Conservation (phyloP, 1,139 yeast genomes). For the Zygosaccharomyces pseudobailii region DNA sequence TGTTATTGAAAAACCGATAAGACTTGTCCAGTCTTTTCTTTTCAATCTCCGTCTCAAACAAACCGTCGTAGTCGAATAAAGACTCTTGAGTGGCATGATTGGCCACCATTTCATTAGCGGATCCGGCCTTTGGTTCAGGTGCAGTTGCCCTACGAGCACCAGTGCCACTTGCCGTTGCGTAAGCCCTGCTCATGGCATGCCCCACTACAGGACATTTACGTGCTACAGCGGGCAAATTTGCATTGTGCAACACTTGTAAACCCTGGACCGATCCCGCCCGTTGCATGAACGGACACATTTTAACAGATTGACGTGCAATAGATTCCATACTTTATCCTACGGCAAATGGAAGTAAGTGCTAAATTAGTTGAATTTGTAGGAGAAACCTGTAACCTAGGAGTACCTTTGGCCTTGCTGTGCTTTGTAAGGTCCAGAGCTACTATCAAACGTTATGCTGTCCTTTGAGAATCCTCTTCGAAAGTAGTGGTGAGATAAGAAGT, state of each 20-base stretch:
- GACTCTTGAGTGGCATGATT: conserved; percentile 40
- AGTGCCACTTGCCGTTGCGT: conserved; percentile 26
- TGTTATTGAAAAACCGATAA: conserved; percentile 92
- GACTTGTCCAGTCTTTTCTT: conserved; percentile 84
- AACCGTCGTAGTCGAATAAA: conserved; percentile 61
- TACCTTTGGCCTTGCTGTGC: not conserved
- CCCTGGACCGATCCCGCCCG: conserved; percentile 52
- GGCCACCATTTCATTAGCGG: conserved; percentile 33
- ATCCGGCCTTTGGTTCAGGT: conserved; percentile 39
- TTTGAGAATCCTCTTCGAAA: not conserved
- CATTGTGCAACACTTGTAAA: conserved; percentile 47
- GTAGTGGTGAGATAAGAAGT: not conserved
- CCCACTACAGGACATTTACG: conserved; percentile 85
- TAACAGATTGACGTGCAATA: conserved; percentile 69
- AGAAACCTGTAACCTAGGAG: not conserved
- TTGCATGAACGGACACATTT: conserved; percentile 81
- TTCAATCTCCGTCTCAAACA: conserved; percentile 56
- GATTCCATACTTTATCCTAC: conserved; percentile 55
- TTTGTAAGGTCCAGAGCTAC: not conserved
- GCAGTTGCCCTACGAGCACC: conserved; percentile 22
- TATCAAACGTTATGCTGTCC: not conserved
- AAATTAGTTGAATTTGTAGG: too few relatives aligned
- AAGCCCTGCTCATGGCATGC: conserved; percentile 48
- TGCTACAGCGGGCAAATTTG: conserved; percentile 59
- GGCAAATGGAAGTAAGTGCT: not conserved